These are phyloP conservation scores for Kuraishia molischiana DNA, from an alignment of 805 yeast species.

Conservation along the genomic window DNA sequence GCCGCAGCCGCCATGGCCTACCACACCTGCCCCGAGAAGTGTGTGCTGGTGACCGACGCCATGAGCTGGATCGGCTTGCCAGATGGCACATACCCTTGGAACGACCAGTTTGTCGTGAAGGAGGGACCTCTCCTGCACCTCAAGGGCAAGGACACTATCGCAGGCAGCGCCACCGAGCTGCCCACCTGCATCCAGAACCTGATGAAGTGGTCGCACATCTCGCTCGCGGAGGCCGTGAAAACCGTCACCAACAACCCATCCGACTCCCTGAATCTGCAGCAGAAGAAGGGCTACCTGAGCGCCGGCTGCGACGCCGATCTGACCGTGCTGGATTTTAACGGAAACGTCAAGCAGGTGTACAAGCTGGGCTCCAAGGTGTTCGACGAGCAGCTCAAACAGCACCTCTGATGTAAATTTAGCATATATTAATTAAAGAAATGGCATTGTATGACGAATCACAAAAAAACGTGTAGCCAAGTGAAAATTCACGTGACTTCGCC, in stretches of 20 bases:
- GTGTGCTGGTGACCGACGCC: slow-evolving; percentile 50
- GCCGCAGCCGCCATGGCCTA: slow-evolving; percentile 40
- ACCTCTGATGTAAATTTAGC: too few species aligned
- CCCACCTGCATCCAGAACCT: slow-evolving; percentile 41
- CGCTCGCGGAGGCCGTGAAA: slow-evolving; percentile 43
- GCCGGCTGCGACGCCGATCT: slow-evolving; percentile 50
- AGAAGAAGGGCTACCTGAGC: slow-evolving; percentile 38
- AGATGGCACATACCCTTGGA: slow-evolving; percentile 48
- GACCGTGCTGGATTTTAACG: slow-evolving; percentile 32
- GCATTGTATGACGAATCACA: not conserved
- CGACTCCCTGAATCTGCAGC: slow-evolving; percentile 29
- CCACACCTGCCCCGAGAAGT: slow-evolving; percentile 39
- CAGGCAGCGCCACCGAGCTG: slow-evolving; percentile 51
- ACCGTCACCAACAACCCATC: slow-evolving; percentile 49
- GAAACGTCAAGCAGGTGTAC: slow-evolving; percentile 36
- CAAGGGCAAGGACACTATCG: slow-evolving; percentile 47
- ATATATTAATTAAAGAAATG: too few species aligned
- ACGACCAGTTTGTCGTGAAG: slow-evolving; percentile 34
- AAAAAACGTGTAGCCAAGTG: not conserved
- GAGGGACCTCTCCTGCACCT: slow-evolving; percentile 34
- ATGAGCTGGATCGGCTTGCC: slow-evolving; percentile 47
- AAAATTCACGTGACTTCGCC: not conserved
- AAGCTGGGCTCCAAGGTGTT: slow-evolving; percentile 34
- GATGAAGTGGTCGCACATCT: slow-evolving; percentile 35
- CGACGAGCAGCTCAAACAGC: slow-evolving; percentile 2